Evolutionary conservation across 345 rosid genomes (phyloP).

Genomic region (Gossypium bickii): DNA sequence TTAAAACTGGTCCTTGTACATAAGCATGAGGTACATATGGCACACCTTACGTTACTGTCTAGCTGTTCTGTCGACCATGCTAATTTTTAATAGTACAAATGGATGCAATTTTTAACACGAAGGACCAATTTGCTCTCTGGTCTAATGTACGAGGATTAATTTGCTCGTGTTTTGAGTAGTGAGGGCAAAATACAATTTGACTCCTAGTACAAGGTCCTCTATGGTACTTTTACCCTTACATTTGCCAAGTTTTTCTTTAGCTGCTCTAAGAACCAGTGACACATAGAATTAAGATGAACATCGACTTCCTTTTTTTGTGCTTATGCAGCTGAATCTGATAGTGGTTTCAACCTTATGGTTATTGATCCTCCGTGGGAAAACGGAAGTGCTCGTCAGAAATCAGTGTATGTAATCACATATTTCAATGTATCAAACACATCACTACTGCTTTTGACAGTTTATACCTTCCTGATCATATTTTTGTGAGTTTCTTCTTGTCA

Average conservation of each 20-base stretch:
- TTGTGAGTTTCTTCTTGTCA: not conserved
- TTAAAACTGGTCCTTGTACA: too few species aligned
- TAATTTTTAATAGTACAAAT: too few species aligned
- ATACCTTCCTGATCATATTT: conserved; percentile 1
- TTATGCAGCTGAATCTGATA: conserved; percentile 49
- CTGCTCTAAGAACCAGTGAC: not conserved
- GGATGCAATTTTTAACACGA: too few species aligned
- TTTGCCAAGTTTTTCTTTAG: not conserved
- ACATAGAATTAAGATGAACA: not conserved
- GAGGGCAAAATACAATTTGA: too few species aligned
- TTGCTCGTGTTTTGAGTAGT: too few species aligned
- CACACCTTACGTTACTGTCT: too few species aligned
- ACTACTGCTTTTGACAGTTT: not conserved
- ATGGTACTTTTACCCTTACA: too few species aligned
- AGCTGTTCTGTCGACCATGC: too few species aligned
- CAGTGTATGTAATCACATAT: conserved; percentile 35
- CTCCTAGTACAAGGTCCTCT: too few species aligned
- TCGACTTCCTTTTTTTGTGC: not conserved
- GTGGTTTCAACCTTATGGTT: conserved; percentile 51
- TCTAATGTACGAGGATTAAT: too few species aligned
- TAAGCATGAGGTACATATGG: too few species aligned
- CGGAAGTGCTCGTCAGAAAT: conserved; percentile 81
- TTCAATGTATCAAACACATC: not conserved
- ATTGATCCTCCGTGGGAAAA: conserved; percentile 98
- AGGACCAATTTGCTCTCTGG: too few species aligned